Evolutionary conservation across 2,329 filamentous ascomycete genomes (phyloP).

Genomic region (Exophiala mesophila): DNA sequence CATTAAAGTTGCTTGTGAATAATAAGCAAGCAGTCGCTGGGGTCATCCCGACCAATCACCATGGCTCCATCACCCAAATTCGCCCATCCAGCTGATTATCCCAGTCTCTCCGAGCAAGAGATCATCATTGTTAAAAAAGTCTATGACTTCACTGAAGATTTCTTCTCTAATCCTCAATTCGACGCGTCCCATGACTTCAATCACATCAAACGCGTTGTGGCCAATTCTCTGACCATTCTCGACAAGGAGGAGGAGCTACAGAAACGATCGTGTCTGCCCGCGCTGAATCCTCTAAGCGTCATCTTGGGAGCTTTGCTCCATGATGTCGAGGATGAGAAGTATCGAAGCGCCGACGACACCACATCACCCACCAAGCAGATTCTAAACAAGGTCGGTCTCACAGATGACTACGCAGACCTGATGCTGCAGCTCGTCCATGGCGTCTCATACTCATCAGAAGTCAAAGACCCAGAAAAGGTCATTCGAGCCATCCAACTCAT

Average conservation of each 20-base stretch:
- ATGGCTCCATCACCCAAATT: constrained; percentile 11
- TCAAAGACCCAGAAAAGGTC: constrained; percentile 58
- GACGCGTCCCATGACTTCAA: constrained; percentile 85
- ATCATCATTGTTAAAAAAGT: constrained; percentile 18
- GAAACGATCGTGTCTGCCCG: constrained; percentile 11
- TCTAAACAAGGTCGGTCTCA: constrained; percentile 20
- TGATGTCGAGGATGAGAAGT: constrained; percentile 30
- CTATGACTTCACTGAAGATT: constrained; percentile 22
- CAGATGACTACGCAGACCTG: constrained; percentile 44
- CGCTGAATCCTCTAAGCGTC: constrained; percentile 21
- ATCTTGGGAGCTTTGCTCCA: constrained; percentile 29
- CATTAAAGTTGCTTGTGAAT: too few species aligned
- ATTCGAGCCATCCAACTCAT: constrained; percentile 56
- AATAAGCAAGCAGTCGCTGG: too few species aligned
- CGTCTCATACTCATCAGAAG: constrained; percentile 74
- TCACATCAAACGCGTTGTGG: constrained; percentile 74
- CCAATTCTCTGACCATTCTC: constrained; percentile 65
- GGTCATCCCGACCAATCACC: too few species aligned
- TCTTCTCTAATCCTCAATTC: constrained; percentile 28
- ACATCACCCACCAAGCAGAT: constrained; percentile 12
- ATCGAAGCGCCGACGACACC: constrained; percentile 14
- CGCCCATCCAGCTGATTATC: constrained; percentile 21
- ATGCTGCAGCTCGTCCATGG: constrained; percentile 69
- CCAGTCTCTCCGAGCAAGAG: constrained; percentile 21
- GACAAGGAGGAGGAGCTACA: constrained; percentile 38